Evolutionary conservation across 345 rosid genomes (phyloP), one percentile per base, ranked within the genome.

Genomic region (Balakata baccata): DNA sequence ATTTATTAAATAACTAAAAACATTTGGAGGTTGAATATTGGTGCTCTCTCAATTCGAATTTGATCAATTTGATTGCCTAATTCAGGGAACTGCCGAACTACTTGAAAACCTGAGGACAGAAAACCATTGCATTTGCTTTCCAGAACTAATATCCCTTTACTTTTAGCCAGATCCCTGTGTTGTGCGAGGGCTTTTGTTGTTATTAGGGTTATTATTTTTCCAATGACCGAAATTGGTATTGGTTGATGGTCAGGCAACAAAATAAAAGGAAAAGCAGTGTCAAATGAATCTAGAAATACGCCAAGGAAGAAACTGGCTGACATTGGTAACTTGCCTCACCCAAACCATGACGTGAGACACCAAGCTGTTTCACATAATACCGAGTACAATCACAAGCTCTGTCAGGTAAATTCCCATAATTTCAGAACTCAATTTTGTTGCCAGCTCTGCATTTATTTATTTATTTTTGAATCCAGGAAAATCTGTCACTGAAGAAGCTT

Each of bases 271-370:
- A 73, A 77, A 67, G 79, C 72, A 49, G 62, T 39, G 77, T 75
- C 63, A 60, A 71, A 71, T 76, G 81, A 73, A 69, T 76, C 82
- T 68, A 59, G 80, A 72, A 82, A 77, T 77, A 75, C 73, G 29
- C 73, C 66, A 23, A 85, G 91, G 84, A 86, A 79, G 75, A 74
- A 34, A 66, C 79, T 87, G 46, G 86, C 80, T 14, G 92, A 89
- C 79, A 87, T 89, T 58, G 86, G 83, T 78, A 91, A 86, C 79
- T 64, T 89, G 70, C 87, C 78, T 68, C 80, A 57, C 66, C 83
- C 46, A 63, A 83, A 67, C 68, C 83, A 82, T 73, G 82, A 63
- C 69, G 70, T 66, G n/a, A 86, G 77, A 57, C 77, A 62, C 16
- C 80, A 76, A 43, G 39, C 78, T 56, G 6, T 78, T 66, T 61